These are phyloP conservation scores for Penicillium canescens DNA, from an alignment of 495 filamentous ascomycete species.

Conservation along the genomic window DNA sequence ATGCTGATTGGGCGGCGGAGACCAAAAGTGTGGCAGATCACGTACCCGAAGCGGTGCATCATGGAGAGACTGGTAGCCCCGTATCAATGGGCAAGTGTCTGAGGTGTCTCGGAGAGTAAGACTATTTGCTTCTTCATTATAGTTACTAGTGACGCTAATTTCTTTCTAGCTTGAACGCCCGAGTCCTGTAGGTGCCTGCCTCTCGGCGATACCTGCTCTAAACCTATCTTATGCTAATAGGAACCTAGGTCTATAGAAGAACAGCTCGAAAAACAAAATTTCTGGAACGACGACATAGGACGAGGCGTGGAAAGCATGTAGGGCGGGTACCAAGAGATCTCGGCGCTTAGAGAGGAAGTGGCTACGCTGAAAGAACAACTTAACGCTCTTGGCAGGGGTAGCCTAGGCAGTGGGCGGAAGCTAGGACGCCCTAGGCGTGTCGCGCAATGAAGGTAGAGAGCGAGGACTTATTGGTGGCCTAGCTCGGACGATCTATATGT, in stretches of 20 bases:
- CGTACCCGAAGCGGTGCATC: not conserved
- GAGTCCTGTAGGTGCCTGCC: not conserved
- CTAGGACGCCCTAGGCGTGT: slow-evolving; percentile 1
- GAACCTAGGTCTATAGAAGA: not conserved
- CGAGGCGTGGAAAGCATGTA: slow-evolving; percentile 4
- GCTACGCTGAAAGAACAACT: not conserved
- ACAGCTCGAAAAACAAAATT: slow-evolving; percentile 3
- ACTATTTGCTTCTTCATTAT: not conserved
- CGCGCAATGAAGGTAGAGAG: not conserved
- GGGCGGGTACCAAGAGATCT: slow-evolving; percentile 1
- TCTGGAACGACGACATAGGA: slow-evolving; percentile 3
- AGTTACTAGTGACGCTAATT: slow-evolving; percentile 3
- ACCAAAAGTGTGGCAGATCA: not conserved
- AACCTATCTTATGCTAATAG: not conserved
- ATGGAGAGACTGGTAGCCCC: not conserved
- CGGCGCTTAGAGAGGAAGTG: slow-evolving; percentile 1
- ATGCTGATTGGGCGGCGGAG: slow-evolving; percentile 2
- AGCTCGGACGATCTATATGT: not conserved
- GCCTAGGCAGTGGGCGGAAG: not conserved
- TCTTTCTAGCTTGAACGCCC: not conserved
- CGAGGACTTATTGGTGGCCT: not conserved
- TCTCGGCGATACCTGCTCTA: not conserved
- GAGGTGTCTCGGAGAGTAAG: not conserved
- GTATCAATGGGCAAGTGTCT: slow-evolving; percentile 3
- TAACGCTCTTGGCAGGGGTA: not conserved